These are phyloP conservation scores for Phytopythium boreale DNA, from an alignment of 352 stramenopile species.

Conservation along the genomic window DNA sequence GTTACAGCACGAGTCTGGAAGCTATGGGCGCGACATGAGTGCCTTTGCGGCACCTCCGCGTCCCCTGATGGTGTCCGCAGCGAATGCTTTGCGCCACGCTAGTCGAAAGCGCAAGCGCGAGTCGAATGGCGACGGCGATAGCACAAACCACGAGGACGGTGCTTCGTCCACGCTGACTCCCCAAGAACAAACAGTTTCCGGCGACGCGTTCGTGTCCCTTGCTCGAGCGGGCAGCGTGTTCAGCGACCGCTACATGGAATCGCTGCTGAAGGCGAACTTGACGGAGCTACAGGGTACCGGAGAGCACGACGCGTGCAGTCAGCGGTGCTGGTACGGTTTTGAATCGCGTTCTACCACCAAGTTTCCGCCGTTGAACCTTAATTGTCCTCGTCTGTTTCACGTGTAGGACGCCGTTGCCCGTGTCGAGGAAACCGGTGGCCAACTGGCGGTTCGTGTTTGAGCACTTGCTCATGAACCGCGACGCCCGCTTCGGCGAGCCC, in stretches of 20 bases:
- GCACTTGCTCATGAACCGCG: conserved; percentile 25
- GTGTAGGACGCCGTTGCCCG: conserved; percentile 48
- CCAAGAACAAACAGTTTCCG: conserved; percentile 9
- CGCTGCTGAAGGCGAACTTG: conserved; percentile 40
- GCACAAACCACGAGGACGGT: conserved; percentile 3
- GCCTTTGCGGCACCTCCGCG: conserved; percentile 38
- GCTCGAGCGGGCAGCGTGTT: conserved; percentile 33
- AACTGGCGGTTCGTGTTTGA: conserved; percentile 74
- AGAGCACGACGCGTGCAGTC: conserved; percentile 20
- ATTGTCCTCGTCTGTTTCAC: neutral
- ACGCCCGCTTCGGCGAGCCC: neutral
- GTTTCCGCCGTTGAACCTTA: neutral
- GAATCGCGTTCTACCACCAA: neutral
- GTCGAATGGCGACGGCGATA: neutral
- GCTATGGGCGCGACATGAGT: conserved; percentile 9
- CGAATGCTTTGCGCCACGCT: conserved; percentile 17
- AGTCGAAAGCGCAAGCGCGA: conserved; percentile 41
- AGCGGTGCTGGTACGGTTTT: conserved; percentile 40
- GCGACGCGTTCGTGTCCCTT: conserved; percentile 20
- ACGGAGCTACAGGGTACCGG: conserved; percentile 41
- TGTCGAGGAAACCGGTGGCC: conserved; percentile 53
- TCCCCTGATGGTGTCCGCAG: conserved; percentile 35
- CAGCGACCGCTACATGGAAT: conserved; percentile 39
- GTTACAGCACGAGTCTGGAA: neutral
- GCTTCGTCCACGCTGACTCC: neutral